Evolutionary conservation across 1,284 basidiomycete species (phyloP), one percentile per base, ranked within the genome.

Genomic region (Tylopilus orsonianus): DNA sequence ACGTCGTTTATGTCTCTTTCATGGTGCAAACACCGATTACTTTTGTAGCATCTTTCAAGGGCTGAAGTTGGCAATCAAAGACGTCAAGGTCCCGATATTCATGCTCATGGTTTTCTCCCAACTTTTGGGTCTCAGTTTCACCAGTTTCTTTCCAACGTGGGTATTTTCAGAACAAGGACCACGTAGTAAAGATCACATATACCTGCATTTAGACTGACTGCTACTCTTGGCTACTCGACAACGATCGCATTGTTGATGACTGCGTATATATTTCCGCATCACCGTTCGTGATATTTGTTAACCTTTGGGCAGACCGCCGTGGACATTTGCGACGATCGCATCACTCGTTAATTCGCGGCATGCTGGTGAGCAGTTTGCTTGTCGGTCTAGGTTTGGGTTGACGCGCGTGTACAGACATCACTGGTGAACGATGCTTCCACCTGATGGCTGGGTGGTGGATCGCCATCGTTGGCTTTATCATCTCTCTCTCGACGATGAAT

Each of bases 61-160:
- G 1, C 62, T 87, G 14, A 72, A 73, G 44, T 63, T 82, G 57
- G 85, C 85, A 0, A 52, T 86, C 46, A 78, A 73, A 48, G 87
- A 90, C 57, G 72, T 75, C 18, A 82, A 85, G 60, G 79, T 86
- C 1, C 68, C 65, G 20, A 62, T 87, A 18, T 82, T 90, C 54
- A 71, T 80, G 38, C 33, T 85, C 10, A 77, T 82, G 73, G 65
- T 65, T 4, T 75, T 72, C 26, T 61, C 75, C 0, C 77, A 79
- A 52, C 61, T 80, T 8, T 60, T 89, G 10, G 85, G 85, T 0
- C 67, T 87, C 23, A 84, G 82, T 38, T 89, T 86, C 62, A 80
- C 85, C 45, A 80, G 83, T 55, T 90, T 86, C 72, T 90, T 87
- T 70, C 83, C 82, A 13, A 85, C 83, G 80, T 83, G 56, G 16